Evolutionary conservation across 257 asterid species (phyloP), one percentile per base, ranked within the genome.

Genomic region (Capsicum baccatum): DNA sequence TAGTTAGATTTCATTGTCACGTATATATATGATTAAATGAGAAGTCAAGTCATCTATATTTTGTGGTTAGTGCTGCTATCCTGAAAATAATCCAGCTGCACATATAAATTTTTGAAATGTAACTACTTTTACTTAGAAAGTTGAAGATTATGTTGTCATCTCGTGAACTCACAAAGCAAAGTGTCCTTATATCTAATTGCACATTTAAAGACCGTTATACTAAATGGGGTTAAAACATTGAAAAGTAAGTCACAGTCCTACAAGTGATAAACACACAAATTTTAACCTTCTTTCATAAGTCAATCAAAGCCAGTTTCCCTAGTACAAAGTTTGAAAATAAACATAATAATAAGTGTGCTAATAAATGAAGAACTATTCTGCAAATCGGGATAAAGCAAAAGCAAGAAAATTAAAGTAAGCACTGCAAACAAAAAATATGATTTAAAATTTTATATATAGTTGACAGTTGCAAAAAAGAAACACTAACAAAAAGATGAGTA

Each of bases 241-340:
- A 39, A 68, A 69, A 15, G 54, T 44, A 69, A 69, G 50, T 39
- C 78, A 69, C 21, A 39, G 54, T 39, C 33, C 54, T 39, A 3
- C 8, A 12, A 9, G 3, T 69, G 78, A 59, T 69, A 8, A 68
- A 33, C 15, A 14, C 73, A 33, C 19, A 6, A 13, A 15, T 17
- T 68, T 68, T 0, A 15, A 39, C 54, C 6, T 69, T 39, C 78
- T 69, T 69, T 68, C 78, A 68, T 68, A 68, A 68, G 64, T 68
- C 7, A 5, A 16, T 15, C 21, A 39, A 68, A 68, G 8, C 26
- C 54, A 8, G 44, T 68, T 68, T 68, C 54, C 78, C 33, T 16
- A 39, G 78, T 15, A 39, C 11, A 14, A 37, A 68, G 54, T 37
- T 3, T 37, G 26, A 44, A 68, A 68, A 39, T 39, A 68, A 44